Evolutionary conservation across 176 grass and related monocot species (phyloP).

Genomic region (Rhynchospora breviuscula): DNA sequence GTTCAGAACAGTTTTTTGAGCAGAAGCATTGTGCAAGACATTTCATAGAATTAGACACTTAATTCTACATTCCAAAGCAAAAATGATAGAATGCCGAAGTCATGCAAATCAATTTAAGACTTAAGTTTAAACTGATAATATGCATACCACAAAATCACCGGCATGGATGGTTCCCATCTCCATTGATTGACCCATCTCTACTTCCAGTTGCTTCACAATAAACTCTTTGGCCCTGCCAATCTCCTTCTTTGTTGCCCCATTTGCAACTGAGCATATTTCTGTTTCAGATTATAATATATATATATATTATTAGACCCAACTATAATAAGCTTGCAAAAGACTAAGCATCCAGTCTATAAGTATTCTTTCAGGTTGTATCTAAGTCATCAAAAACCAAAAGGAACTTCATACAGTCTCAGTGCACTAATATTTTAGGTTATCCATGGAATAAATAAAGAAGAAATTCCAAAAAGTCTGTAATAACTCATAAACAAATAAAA

Average conservation of each 20-base stretch:
- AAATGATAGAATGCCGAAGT: background rate
- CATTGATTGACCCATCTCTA: constrained; percentile 94
- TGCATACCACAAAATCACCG: constrained; percentile 73
- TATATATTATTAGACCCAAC: constrained; percentile 3
- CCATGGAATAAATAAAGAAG: background rate
- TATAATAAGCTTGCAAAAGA: background rate
- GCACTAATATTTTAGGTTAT: background rate
- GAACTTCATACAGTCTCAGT: background rate
- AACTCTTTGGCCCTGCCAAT: constrained; percentile 89
- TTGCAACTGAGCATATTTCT: constrained; percentile 93
- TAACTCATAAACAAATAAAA: background rate
- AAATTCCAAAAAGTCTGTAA: no score
- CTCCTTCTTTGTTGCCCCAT: constrained; percentile 93
- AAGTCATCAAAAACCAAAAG: background rate
- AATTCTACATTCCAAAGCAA: background rate
- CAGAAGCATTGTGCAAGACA: background rate
- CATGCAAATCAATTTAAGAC: background rate
- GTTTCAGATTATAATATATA: background rate
- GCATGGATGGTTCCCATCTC: constrained; percentile 93
- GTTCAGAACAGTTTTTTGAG: background rate
- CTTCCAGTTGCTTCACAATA: constrained; percentile 87
- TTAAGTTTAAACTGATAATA: constrained; percentile 3
- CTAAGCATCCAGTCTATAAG: background rate
- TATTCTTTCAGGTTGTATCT: background rate
- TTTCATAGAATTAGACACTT: background rate